phyloP scores from a whole-genome alignment of 2,329 filamentous ascomycete species.

The Fusarium anthophilum region DNA sequence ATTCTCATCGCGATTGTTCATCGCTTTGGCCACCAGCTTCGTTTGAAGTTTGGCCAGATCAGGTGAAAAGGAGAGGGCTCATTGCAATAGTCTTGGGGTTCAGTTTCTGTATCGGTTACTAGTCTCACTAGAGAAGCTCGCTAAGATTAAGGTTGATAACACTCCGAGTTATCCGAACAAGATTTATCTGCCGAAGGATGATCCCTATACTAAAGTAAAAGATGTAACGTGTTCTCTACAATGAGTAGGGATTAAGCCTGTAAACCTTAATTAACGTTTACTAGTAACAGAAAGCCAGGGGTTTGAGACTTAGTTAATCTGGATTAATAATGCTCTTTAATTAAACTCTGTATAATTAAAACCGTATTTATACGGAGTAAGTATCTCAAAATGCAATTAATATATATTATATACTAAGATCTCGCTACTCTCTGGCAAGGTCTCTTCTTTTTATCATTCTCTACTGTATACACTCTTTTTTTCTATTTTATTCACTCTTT shows the following conservation, averaged over 20 bases:
- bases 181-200: neutral
- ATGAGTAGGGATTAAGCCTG: neutral
- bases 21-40: slow-evolving; percentile 7
- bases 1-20: slow-evolving; percentile 37
- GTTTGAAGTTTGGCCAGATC: slow-evolving; percentile 17
- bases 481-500: neutral
- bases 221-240: neutral
- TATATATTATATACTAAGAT: neutral
- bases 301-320: no score
- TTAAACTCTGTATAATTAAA: neutral
- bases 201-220: neutral
- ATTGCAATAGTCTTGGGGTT: no score
- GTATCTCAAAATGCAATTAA: neutral
- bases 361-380: neutral
- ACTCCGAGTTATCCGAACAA: neutral
- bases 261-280: neutral
- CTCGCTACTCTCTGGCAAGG: fast-evolving
- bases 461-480: neutral
- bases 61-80: neutral
- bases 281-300: neutral
- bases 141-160: neutral
- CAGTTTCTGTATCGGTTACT: no score
- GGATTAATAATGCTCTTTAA: neutral
- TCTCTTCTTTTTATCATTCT: neutral
- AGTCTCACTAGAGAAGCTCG: neutral